Base-by-base conservation (phyloP, 1,284 basidiomycete species). In the Phellopilus nigrolimitatus region DNA sequence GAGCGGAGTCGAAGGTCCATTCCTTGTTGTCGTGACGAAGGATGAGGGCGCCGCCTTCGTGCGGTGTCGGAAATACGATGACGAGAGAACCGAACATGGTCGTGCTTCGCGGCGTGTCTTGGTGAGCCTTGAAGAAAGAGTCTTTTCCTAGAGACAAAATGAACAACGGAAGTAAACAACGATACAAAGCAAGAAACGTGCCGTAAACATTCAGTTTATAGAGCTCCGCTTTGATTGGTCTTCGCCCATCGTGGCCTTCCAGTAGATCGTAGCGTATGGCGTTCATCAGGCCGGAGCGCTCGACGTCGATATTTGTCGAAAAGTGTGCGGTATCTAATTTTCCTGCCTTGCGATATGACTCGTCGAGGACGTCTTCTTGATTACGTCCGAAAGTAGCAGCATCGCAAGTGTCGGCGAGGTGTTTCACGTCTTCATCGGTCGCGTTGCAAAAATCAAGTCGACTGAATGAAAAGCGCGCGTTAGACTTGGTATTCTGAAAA, bases 61-160 rank as follows among this genome's bases (percentile, higher is more conserved):
- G 44, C n/a, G 25, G 30, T 39, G 53, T 25, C 10, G 28, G 39
- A 15, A 50, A 13, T 15, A 51, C 17, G 34, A 24, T n/a, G 39
- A 17, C 51, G 17, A 64, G 46, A 0, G 65, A 63, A 12, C 60
- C 60, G 49, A 63, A n/a, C n/a, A n/a, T n/a, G n/a, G n/a, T n/a
- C n/a, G n/a, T n/a, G n/a, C n/a, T n/a, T n/a, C n/a, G n/a, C n/a
- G n/a, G n/a, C n/a, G n/a, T n/a, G n/a, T n/a, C n/a, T n/a, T n/a
- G n/a, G n/a, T n/a, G n/a, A n/a, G n/a, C n/a, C n/a, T n/a, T n/a
- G n/a, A n/a, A n/a, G n/a, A n/a, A n/a, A n/a, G n/a, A n/a, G n/a
- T n/a, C n/a, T n/a, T n/a, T n/a, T n/a, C n/a, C n/a, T n/a, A n/a
- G n/a, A n/a, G n/a, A n/a, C n/a, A n/a, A n/a, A n/a, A n/a, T n/a